Base-by-base conservation (phyloP, 768 basidiomycete genomes). In the Podaxis mareebaensis region DNA sequence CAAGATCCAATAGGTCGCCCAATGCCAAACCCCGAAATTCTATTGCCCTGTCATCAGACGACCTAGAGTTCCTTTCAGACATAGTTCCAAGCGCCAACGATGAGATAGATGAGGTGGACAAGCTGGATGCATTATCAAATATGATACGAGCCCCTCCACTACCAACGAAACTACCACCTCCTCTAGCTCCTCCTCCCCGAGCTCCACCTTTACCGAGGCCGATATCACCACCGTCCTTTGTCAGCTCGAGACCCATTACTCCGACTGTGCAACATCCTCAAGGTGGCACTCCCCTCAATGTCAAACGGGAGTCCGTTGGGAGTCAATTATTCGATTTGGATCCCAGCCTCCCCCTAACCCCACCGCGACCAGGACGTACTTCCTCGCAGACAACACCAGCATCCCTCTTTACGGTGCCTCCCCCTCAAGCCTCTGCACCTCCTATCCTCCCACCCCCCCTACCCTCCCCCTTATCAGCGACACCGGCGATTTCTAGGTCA, bases 1-100 rank as follows among this genome's bases (percentile, higher is more conserved):
- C 86, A 7, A 83, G 86, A 22, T 74, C 75, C 28, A 65, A 72
- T 6, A 79, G 76, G 53, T 67, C 78, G 20, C 64, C 74, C 3
- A 65, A 70, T 28, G 62, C 77, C 53, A 81, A 67, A 58, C 74
- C 76, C 36, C 78, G 79, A 53, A 81, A 80, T 56, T 86, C 90
- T 33, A 72, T 95, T 38, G 83, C 92, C 12, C 80, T 96, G 17
- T 92, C 92, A 15, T 79, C 84, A 1, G 87, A 92, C 63, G 95
- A 96, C 71, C 79, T 96, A 30, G 89, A 93, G 66, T 95, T 91
- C 70, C 79, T 96, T 20, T 85, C 85, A 38, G 90, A 88, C 71
- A 81, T 84, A 60, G 89, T 84, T 10, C 88, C 89, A 3, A 83
- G 81, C 65, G 81, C 79, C 11, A 71, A 67, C 54, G 84, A 85